A percentile compares a stretch with the other conserved stretches of the same genome.
These are phyloP conservation scores for Phytophthora sojae DNA, from an alignment of 352 stramenopile species.

Conservation along the genomic window DNA sequence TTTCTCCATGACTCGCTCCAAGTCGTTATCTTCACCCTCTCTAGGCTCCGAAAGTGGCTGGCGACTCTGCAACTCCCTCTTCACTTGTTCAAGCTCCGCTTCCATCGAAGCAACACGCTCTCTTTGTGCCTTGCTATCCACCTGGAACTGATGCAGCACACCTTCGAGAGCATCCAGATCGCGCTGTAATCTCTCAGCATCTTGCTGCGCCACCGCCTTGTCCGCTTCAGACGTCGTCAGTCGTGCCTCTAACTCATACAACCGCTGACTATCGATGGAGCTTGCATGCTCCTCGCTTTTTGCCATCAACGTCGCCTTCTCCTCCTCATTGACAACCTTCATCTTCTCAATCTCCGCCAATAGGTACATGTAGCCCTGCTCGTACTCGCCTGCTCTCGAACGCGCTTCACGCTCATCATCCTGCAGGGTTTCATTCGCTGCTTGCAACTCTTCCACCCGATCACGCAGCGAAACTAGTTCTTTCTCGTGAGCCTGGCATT, in stretches of 20 bases:
- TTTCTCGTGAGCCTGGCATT: conserved; percentile 47
- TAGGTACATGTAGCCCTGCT: conserved; percentile 71
- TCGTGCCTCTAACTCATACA: conserved; percentile 73
- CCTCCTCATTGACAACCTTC: conserved; percentile 55
- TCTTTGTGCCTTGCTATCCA: conserved; percentile 62
- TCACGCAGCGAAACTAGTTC: conserved; percentile 42
- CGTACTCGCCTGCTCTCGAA: conserved; percentile 62
- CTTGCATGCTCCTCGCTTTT: conserved; percentile 56
- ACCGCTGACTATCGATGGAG: conserved; percentile 58
- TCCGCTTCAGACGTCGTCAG: conserved; percentile 66
- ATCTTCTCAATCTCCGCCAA: conserved; percentile 59
- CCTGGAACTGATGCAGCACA: conserved; percentile 73
- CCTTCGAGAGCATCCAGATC: conserved; percentile 65
- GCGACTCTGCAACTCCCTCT: conserved; percentile 29
- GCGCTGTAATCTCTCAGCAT: conserved; percentile 60
- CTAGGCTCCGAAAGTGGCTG: conserved; percentile 7
- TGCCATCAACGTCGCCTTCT: conserved; percentile 57
- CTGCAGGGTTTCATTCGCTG: conserved; percentile 50
- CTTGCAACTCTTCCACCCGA: conserved; percentile 38
- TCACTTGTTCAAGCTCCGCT: conserved; percentile 43
- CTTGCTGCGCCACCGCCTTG: conserved; percentile 64
- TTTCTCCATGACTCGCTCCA: conserved; percentile 60
- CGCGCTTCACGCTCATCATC: conserved; percentile 49
- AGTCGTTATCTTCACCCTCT: conserved; percentile 44
- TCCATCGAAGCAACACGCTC: conserved; percentile 59